phyloP scores from a whole-genome alignment of 2,329 filamentous ascomycete genomes.

The Verticillium albo-atrum region DNA sequence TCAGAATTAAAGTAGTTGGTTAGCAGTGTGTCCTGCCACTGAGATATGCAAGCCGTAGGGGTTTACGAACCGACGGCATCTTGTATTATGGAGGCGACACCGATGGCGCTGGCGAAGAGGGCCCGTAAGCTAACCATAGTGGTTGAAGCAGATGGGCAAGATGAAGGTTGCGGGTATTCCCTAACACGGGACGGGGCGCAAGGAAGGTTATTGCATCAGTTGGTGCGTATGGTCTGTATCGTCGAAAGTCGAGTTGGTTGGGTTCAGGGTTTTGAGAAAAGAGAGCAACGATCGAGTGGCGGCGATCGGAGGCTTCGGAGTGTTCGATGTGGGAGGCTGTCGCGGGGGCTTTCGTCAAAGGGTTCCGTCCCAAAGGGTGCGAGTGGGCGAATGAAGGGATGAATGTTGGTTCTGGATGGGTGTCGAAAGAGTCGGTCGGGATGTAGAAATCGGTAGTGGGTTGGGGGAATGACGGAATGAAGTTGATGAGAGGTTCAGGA shows the following conservation, averaged over 20 bases:
- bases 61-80: conserved; percentile 23
- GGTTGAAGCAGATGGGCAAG: conserved; percentile 7
- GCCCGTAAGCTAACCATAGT: conserved; percentile 27
- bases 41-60: background rate
- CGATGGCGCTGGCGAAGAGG: conserved; percentile 23
- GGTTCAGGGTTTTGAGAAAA: background rate
- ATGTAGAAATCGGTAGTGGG: background rate
- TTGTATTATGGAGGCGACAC: conserved; percentile 23
- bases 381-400: background rate
- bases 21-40: background rate
- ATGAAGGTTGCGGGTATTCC: conserved; percentile 2
- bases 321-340: background rate
- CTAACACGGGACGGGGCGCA: conserved; percentile 9
- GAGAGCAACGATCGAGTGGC: background rate
- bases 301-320: background rate
- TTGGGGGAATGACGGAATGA: background rate
- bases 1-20: background rate
- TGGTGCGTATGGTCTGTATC: background rate
- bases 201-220: conserved; percentile 2
- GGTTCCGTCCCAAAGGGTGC: background rate
- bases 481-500: background rate
- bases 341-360: background rate
- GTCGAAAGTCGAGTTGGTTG: background rate
- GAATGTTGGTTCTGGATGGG: background rate
- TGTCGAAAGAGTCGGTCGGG: background rate